Percentiles rank a stretch among this genome's conserved stretches.
Evolutionary conservation across 257 asterid species (phyloP).

Genomic region (Prunella vulgaris): DNA sequence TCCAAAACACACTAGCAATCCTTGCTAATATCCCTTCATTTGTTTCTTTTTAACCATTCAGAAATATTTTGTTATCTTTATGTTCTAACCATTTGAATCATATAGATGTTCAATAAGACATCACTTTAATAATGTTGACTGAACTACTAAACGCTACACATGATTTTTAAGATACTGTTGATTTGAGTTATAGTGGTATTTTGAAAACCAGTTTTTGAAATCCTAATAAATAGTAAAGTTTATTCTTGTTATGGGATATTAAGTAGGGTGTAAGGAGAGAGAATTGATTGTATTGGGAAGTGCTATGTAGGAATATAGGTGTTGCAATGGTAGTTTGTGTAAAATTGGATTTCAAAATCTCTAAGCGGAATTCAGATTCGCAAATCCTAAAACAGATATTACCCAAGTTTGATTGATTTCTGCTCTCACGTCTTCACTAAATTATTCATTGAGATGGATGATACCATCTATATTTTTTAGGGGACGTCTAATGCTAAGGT

Average conservation of each 20-base stretch:
- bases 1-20: not conserved
- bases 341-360: too few relatives aligned
- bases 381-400: not conserved
- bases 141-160: not conserved
- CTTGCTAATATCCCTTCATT: not conserved
- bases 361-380: too few relatives aligned
- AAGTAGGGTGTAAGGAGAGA: too few relatives aligned
- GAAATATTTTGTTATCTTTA: not conserved
- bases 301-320: too few relatives aligned
- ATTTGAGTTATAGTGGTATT: too few relatives aligned
- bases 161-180: not conserved
- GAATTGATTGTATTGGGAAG: too few relatives aligned
- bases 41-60: not conserved
- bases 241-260: too few relatives aligned
- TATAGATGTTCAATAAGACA: not conserved
- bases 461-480: constrained; percentile 17
- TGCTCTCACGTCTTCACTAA: constrained; percentile 12
- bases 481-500: constrained; percentile 39
- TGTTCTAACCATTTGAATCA: constrained; percentile 7
- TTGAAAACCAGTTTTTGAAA: too few relatives aligned
- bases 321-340: too few relatives aligned
- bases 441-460: constrained; percentile 6
- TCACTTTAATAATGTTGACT: not conserved
- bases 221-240: too few relatives aligned
- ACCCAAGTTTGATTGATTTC: constrained; percentile 9